These are phyloP conservation scores for Verticillium klebahnii DNA, from an alignment of 2,329 filamentous ascomycete species.

Conservation along the genomic window DNA sequence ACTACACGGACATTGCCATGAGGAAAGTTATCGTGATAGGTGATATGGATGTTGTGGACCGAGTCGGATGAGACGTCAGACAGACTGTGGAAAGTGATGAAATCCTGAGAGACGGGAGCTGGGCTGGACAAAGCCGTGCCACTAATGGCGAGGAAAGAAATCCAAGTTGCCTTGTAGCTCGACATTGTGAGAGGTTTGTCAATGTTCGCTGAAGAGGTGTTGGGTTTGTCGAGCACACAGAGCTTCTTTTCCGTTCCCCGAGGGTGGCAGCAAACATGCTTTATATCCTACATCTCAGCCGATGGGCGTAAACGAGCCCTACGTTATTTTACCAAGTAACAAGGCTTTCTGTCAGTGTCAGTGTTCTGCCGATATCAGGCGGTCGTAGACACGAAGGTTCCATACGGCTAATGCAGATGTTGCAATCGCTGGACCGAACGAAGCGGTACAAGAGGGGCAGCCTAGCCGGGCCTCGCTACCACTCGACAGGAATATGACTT, in stretches of 20 bases:
- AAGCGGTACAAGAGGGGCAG: not conserved
- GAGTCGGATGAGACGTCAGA: slow-evolving; percentile 1
- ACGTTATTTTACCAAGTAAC: not conserved
- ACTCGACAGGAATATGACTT: not conserved
- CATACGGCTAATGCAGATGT: not conserved
- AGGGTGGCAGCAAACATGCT: not conserved
- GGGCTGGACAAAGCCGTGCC: slow-evolving; percentile 1
- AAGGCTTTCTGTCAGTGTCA: too few species aligned
- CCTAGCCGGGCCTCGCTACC: not conserved
- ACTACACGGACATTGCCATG: slow-evolving; percentile 12
- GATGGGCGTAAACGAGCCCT: not conserved
- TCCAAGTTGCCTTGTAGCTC: not conserved
- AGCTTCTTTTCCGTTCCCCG: not conserved
- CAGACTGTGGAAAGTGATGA: slow-evolving; percentile 5
- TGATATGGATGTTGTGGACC: slow-evolving; percentile 16
- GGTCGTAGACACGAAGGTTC: not conserved
- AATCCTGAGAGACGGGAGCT: not conserved
- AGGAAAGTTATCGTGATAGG: slow-evolving; percentile 8
- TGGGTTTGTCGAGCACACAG: not conserved
- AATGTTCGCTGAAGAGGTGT: not conserved
- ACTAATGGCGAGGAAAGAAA: slow-evolving; percentile 2
- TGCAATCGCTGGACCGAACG: not conserved
- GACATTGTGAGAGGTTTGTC: slow-evolving; percentile 1
- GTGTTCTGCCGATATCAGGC: too few species aligned
- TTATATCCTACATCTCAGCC: not conserved